Conservation (phyloP, 371 early-diverging fungal genomes). For the Mortierella sp. region DNA sequence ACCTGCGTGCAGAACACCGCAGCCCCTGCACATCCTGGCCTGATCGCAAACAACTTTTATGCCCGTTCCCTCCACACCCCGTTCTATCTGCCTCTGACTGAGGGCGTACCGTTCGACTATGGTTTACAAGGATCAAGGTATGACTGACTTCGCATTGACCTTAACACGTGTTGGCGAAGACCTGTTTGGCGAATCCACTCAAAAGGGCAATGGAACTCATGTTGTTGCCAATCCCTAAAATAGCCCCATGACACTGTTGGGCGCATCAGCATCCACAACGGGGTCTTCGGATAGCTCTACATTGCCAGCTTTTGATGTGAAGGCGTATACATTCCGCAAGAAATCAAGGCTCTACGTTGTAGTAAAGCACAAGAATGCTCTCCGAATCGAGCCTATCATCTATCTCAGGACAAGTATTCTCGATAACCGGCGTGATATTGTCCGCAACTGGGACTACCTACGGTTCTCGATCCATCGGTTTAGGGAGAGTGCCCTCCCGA, state of each 20-base stretch:
- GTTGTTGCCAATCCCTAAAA: no score
- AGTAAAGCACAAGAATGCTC: constrained; percentile 48
- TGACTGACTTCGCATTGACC: neutral
- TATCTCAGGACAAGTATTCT: constrained; percentile 50
- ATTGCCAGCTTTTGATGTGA: constrained; percentile 44
- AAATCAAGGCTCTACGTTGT: constrained; percentile 52
- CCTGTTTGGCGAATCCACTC: no score
- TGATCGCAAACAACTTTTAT: constrained; percentile 35
- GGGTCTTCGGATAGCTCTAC: constrained; percentile 2
- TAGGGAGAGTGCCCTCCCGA: constrained; percentile 45
- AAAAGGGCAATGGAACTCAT: no score
- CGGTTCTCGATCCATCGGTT: constrained; percentile 39
- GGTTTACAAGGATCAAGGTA: constrained; percentile 23
- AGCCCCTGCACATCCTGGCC: neutral
- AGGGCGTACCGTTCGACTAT: constrained; percentile 19
- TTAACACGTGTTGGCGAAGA: no score
- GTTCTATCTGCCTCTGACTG: constrained; percentile 23
- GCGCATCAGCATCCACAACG: constrained; percentile 1
- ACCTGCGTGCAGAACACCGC: neutral
- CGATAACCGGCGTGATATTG: constrained; percentile 25
- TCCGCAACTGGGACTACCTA: constrained; percentile 49
- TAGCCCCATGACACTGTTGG: constrained; percentile 17
- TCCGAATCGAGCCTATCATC: constrained; percentile 52
- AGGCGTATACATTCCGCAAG: constrained; percentile 53
- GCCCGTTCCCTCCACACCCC: constrained; percentile 44